Base-by-base conservation (phyloP, 768 basidiomycete genomes). In the Mycena galopus region DNA sequence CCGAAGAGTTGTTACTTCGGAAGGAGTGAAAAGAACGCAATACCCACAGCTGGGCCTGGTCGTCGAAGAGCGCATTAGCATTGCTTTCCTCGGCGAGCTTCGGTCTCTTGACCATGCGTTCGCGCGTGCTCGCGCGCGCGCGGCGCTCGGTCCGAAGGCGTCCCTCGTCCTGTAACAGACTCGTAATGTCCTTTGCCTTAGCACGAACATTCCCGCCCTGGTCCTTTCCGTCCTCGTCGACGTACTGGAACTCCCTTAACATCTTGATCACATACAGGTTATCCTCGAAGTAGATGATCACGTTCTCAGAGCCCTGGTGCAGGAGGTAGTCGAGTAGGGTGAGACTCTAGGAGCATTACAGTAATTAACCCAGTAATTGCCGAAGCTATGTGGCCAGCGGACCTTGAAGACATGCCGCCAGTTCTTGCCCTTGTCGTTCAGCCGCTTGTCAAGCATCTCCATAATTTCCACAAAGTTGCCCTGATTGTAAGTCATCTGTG, bases 361-460 rank as follows among this genome's bases (percentile, higher is more conserved):
- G 44, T 21, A 17, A 50, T 47, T 47, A 63, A 17, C 14, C 25
- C 9, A 17, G 12, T 21, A 50, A n/a, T 30, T 25, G n/a, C n/a
- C 27, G 39, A 14, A 23, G 17, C 10, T 62, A 7, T 5, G 8
- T 50, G 56, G 64, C 39, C 62, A 61, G 21, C 87, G 70, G 57
- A 92, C 96, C 88, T 99, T 99, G 90, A 98, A 99, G 69, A 98
- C 97, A 86, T 99, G 98, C 64, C 97, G 90, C 98, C 98, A 99
- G 78, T 99, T 98, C 90, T 99, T 99, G 47, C 98, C 98, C 87
- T 98, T 98, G 86, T 99, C 98, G 77, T 96, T 96, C 73, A 99
- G 85, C 63, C 97, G 92, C 83, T 99, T 99, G 84, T 99, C 98
- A 60, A 99, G 88, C 95, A 98, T 98, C 86, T 99, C 98, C 96